phyloP scores from a whole-genome alignment of 192 early-diverging fungal species.

The Backusella liffmaniae region DNA sequence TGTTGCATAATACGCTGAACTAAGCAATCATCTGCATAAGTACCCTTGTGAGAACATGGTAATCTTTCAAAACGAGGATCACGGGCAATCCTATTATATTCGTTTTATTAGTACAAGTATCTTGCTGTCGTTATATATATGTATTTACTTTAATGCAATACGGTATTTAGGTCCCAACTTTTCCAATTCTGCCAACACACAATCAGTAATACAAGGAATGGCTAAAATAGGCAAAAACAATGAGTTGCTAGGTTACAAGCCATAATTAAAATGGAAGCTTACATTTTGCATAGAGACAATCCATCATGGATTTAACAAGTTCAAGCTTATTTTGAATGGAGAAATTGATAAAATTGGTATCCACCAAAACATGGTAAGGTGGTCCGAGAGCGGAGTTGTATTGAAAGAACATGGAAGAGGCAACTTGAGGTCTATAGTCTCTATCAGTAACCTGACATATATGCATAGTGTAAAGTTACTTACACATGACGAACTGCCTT shows the following conservation, averaged over 20 bases:
- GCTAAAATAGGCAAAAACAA: conserved; percentile 31
- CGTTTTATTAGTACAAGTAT: no score
- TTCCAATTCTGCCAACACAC: conserved; percentile 98
- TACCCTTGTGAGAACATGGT: conserved; percentile 95
- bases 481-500: conserved; percentile 74
- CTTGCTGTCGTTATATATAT: background rate
- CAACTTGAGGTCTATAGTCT: conserved; percentile 71
- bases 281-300: conserved; percentile 98
- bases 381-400: conserved; percentile 94
- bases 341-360: conserved; percentile 99
- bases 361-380: conserved; percentile 94
- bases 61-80: conserved; percentile 97
- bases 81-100: conserved; percentile 68
- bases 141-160: conserved; percentile 80
- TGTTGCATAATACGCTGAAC: conserved; percentile 91
- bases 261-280: background rate
- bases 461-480: conserved; percentile 20
- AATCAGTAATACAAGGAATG: conserved; percentile 97
- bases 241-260: background rate
- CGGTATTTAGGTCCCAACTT: conserved; percentile 96
- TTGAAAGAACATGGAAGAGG: conserved; percentile 95
- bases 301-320: conserved; percentile 96
- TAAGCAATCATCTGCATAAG: conserved; percentile 99
- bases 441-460: background rate
- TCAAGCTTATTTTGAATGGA: conserved; percentile 99